Percentiles rank a stretch among this genome's conserved stretches.
phyloP scores from a whole-genome alignment of 306 rosid species.

The Hylodesmum podocarpum region DNA sequence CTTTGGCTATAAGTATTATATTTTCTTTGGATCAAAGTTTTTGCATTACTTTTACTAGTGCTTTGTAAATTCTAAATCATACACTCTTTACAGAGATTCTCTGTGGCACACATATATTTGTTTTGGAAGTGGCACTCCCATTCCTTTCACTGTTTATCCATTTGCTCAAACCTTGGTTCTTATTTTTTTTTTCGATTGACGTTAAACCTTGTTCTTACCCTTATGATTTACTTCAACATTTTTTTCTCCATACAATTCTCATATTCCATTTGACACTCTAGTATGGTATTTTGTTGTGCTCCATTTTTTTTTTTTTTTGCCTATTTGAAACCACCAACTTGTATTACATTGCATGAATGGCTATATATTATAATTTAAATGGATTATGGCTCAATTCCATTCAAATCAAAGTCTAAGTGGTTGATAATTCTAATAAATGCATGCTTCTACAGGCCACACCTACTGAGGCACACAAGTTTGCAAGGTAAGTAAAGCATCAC shows the following conservation, averaged over 20 bases:
- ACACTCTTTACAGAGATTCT: background rate
- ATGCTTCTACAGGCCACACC: slow-evolving; percentile 47
- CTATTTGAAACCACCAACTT: background rate
- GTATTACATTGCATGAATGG: background rate
- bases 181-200: too few relatives aligned
- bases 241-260: background rate
- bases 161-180: background rate
- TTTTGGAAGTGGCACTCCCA: background rate
- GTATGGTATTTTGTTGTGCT: background rate
- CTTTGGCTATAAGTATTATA: background rate
- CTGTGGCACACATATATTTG: background rate
- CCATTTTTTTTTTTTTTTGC: background rate
- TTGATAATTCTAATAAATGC: slow-evolving; percentile 30
- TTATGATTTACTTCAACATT: background rate
- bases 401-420: slow-evolving; percentile 7
- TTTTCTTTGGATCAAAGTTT: background rate
- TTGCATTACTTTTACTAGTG: background rate
- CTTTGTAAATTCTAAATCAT: background rate
- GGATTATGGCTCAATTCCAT: background rate
- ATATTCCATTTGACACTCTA: background rate
- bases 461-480: slow-evolving; percentile 44
- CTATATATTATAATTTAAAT: background rate
- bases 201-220: background rate
- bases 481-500: slow-evolving; percentile 51
- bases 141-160: background rate